These are phyloP conservation scores for Leccinum longicurvipes DNA, from an alignment of 768 basidiomycete species.

Conservation along the genomic window DNA sequence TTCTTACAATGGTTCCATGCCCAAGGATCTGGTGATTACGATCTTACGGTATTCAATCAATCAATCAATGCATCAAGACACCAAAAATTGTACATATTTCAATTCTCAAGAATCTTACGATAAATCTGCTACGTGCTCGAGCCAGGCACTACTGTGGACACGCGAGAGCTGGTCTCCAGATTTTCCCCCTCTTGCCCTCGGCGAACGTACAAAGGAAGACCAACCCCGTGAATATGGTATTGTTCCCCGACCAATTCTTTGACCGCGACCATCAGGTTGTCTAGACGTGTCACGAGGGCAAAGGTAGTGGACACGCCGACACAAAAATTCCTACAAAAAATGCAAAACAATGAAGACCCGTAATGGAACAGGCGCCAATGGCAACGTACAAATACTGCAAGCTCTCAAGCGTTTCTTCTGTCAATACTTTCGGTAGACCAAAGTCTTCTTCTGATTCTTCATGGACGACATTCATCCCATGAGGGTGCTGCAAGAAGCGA, in stretches of 20 bases:
- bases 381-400: conserved; percentile 72
- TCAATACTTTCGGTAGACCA: conserved; percentile 67
- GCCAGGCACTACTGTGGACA: background rate
- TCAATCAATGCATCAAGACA: no score
- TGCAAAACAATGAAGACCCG: background rate
- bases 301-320: conserved; percentile 72
- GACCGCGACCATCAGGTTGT: conserved; percentile 73
- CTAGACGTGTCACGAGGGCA: conserved; percentile 67
- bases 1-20: no score
- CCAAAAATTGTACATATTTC: no score
- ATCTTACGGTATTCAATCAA: no score
- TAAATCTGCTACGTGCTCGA: background rate
- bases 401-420: conserved; percentile 68
- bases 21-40: no score
- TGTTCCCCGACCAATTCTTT: conserved; percentile 88
- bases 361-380: background rate
- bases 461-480: conserved; percentile 65
- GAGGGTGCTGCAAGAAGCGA: conserved; percentile 44
- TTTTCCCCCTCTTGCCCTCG: conserved; percentile 15
- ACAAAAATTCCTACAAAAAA: conserved; percentile 52
- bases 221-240: conserved; percentile 77
- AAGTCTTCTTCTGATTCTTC: conserved; percentile 72
- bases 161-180: conserved; percentile 30
- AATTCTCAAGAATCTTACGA: no score
- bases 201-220: conserved; percentile 26